Evolutionary conservation across 352 stramenopile genomes (phyloP), one percentile per base, ranked within the genome.

Genomic region (Globisporangium mamillatum): DNA sequence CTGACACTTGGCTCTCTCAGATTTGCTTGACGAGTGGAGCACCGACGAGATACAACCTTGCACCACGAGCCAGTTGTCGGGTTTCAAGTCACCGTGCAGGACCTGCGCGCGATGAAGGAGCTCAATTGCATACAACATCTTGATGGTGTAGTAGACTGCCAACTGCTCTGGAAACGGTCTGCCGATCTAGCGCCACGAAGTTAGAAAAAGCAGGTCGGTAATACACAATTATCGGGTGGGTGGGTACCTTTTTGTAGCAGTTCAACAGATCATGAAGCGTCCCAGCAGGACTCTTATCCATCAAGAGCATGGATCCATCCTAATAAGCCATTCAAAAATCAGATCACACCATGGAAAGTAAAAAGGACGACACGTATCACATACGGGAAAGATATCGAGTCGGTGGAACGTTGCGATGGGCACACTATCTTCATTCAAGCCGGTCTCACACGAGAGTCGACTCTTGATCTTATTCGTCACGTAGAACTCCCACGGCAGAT

Each of bases 11-110:
- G 76, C 41, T 70, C 38, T 60, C 55, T 67, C 24, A 29, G 59
- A 53, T 14, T 34, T 70, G 27, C 29, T 27, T 48, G 50, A 10
- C 55, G 18, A 2, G 32, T 18, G 10, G 6, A 77, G 50, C 36
- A 70, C 62, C 1, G 66, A 69, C 8, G 61, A 36, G 50, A 60
- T 59, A 10, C 63, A 69, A 22, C 82, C 72, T 38, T 75, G 69
- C 29, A 76, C 68, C 34, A 96, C 67, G 12, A 96, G 69, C 89
- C 89, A 96, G 66, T 96, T 96, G 54, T 96, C 88, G 8, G 89
- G 89, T 65, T 96, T 96, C 54, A 96, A 80, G 61, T 96, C 89
- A 27, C 89, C 89, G 50, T 96, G 89, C 4, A 96, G 73, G 68
- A 96, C 68, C 0, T 85, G 72, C 7, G 77, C 77, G 9, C 57